Percentiles rank a stretch among this genome's conserved stretches.
Evolutionary conservation across 371 early-diverging fungal genomes (phyloP).

Genomic region (Lichtheimia ornata): DNA sequence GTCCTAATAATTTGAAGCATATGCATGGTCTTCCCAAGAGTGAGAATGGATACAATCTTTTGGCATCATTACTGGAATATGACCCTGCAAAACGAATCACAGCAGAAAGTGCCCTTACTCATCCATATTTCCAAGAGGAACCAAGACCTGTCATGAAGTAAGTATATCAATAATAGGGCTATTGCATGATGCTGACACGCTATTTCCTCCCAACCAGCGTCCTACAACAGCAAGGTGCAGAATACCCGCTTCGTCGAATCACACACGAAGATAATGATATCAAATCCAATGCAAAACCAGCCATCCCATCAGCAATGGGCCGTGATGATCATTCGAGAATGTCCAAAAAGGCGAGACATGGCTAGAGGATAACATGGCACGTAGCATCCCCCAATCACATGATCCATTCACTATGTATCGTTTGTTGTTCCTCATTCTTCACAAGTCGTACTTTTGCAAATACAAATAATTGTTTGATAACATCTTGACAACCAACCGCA

Average conservation of each 20-base stretch:
- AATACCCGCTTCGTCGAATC: conserved; percentile 65
- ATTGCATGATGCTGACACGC: background rate
- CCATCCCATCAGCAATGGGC: conserved; percentile 1
- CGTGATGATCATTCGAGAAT: conserved; percentile 33
- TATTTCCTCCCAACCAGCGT: conserved; percentile 36
- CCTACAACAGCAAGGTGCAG: conserved; percentile 57
- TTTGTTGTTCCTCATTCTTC: background rate
- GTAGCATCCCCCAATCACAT: background rate
- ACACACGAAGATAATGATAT: conserved; percentile 73
- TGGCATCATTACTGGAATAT: conserved; percentile 87
- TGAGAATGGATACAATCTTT: conserved; percentile 71
- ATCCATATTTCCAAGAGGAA: conserved; percentile 92
- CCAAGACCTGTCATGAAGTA: conserved; percentile 80
- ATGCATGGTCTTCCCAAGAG: conserved; percentile 53
- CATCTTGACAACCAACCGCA: conserved; percentile 2
- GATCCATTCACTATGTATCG: too few species aligned
- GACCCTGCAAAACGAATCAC: conserved; percentile 89
- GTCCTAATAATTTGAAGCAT: conserved; percentile 44
- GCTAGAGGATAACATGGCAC: conserved; percentile 1
- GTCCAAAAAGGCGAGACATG: conserved; percentile 40
- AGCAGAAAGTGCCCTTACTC: conserved; percentile 85
- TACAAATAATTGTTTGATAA: background rate
- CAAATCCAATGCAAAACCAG: conserved; percentile 42
- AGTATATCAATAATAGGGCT: conserved; percentile 14
- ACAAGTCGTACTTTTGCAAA: background rate